Evolutionary conservation across 306 rosid genomes (phyloP).

Genomic region (Fragaria vesca): DNA sequence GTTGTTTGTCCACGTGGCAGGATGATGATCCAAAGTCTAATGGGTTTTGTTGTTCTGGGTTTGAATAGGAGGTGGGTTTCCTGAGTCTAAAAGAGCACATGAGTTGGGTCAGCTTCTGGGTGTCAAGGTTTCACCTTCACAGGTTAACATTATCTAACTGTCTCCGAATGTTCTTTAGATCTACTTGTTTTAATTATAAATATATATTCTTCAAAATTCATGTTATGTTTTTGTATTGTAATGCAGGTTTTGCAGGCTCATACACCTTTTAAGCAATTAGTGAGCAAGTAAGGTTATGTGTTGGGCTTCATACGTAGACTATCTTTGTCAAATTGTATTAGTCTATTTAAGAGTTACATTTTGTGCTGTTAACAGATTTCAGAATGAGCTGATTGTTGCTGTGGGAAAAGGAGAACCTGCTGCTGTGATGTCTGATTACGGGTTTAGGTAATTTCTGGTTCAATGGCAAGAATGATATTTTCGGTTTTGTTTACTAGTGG

Average conservation of each 20-base stretch:
- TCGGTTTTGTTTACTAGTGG: neutral
- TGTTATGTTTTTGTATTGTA: neutral
- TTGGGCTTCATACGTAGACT: neutral
- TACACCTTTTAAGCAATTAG: constrained; percentile 79
- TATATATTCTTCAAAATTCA: neutral
- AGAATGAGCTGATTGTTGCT: constrained; percentile 73
- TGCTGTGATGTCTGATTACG: constrained; percentile 82
- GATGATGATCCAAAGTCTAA: neutral
- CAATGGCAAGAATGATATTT: constrained; percentile 8
- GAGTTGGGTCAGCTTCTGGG: constrained; percentile 69
- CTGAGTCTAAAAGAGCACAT: constrained; percentile 78
- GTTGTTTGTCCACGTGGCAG: neutral
- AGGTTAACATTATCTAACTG: constrained; percentile 39
- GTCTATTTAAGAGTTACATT: constrained; percentile 12
- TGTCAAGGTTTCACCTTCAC: constrained; percentile 59
- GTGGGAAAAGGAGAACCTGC: constrained; percentile 97
- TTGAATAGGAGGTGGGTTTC: constrained; percentile 76
- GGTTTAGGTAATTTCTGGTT: constrained; percentile 60
- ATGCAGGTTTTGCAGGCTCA: constrained; percentile 90
- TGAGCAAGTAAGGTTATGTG: constrained; percentile 50
- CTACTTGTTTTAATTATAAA: no score
- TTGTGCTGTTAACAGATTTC: constrained; percentile 46
- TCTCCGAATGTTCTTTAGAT: neutral
- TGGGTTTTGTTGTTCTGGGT: neutral
- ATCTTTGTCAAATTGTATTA: constrained; percentile 7